Evolutionary conservation across 1,284 basidiomycete genomes (phyloP), one percentile per base, ranked within the genome.

Genomic region (Cutaneotrichosporon daszewskae): DNA sequence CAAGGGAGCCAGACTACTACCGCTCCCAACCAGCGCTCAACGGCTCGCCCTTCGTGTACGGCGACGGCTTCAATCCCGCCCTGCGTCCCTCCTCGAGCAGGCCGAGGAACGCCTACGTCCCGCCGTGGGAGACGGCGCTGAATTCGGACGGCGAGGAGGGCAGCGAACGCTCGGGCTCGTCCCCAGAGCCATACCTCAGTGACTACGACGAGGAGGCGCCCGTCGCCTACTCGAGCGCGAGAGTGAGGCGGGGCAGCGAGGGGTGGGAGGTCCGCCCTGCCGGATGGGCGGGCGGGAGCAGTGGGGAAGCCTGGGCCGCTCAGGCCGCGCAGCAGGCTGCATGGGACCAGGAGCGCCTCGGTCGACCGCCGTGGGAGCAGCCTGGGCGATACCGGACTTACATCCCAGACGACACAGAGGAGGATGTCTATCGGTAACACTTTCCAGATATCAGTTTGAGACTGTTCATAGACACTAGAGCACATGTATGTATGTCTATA

Each of bases 31-130:
- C 62, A 10, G 52, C 48, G 12, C 57, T 52, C 49, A 76, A 79
- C 2, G 65, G 74, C 17, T 80, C 79, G 1, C 84, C 90, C 5
- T 94, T 89, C 80, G 88, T 87, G 7, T 94, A 87, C 60, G 82
- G 84, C 51, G 81, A 77, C 11, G 71, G 75, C 3, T 60, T 87
- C 18, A 91, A 91, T 60, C 87, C 88, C 2, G 59, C 72, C 27
- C 77, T 90, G 4, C 73, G 72, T 32, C 45, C 23, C 29, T 50
- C 36, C 39, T 45, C 37, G 48, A 33, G 85, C 57, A 82, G 84
- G 64, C 81, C 82, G 31, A 23, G 45, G n/a, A 28, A 24, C 17
- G 19, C 25, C 27, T 37, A 37, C 18, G 35, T 40, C 20, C 28
- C 49, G 26, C 37, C 43, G 10, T 47, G 42, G 38, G 44, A 52